Evolutionary conservation across 495 filamentous ascomycete genomes (phyloP).

Genomic region (Stereocaulon alpinum): DNA sequence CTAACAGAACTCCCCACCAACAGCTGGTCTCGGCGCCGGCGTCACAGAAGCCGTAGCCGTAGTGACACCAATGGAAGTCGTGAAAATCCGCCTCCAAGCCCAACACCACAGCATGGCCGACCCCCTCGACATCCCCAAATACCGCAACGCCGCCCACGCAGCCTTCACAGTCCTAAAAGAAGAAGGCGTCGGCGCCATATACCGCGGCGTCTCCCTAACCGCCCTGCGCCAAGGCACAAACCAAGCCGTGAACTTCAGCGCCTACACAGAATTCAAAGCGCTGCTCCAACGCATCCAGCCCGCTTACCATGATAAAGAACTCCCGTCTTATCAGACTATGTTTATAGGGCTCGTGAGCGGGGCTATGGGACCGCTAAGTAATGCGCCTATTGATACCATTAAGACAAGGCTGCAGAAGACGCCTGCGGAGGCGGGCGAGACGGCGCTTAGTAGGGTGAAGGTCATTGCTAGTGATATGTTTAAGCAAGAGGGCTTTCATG

Average conservation of each 20-base stretch:
- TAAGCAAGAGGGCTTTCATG: conserved; percentile 83
- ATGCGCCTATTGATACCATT: conserved; percentile 98
- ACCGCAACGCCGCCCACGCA: conserved; percentile 94
- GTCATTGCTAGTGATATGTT: conserved; percentile 86
- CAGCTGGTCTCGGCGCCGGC: conserved; percentile 82
- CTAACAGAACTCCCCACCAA: too few relatives aligned
- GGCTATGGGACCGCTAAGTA: conserved; percentile 89
- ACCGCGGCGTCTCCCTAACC: conserved; percentile 86
- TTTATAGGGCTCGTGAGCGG: conserved; percentile 84
- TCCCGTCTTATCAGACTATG: conserved; percentile 85
- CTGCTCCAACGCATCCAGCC: conserved; percentile 60
- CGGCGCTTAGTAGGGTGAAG: conserved; percentile 64
- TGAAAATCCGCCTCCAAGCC: conserved; percentile 96
- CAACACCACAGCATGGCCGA: conserved; percentile 94
- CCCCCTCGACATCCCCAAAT: conserved; percentile 83
- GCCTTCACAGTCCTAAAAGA: conserved; percentile 85
- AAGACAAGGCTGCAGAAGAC: conserved; percentile 94
- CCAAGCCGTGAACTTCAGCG: conserved; percentile 98
- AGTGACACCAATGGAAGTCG: conserved; percentile 96
- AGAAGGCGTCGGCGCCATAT: conserved; percentile 78
- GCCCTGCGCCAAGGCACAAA: conserved; percentile 91
- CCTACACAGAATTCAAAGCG: conserved; percentile 88
- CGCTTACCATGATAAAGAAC: conserved; percentile 40
- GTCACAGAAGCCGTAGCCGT: conserved; percentile 93
- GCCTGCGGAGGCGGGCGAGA: conserved; percentile 69